These are phyloP conservation scores for Cercospora sp. DNA, from an alignment of 2,329 filamentous ascomycete species.

Conservation along the genomic window DNA sequence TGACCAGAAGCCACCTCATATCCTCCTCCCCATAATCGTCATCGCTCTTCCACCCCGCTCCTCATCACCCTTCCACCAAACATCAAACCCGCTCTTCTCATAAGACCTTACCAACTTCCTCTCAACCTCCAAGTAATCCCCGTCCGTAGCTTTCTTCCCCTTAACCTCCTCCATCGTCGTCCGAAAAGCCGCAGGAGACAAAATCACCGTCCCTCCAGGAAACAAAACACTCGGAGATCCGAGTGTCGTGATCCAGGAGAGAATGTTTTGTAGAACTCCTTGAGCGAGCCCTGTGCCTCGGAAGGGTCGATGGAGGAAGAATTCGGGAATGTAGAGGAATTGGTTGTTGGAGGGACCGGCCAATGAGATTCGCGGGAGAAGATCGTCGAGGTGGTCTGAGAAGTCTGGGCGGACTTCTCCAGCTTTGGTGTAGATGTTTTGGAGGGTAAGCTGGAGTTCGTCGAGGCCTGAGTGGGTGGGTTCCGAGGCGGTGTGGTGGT, in stretches of 20 bases:
- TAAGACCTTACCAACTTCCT: background rate
- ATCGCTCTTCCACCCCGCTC: background rate
- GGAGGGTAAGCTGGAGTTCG: background rate
- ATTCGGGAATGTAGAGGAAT: background rate
- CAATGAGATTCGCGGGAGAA: background rate
- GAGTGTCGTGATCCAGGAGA: background rate
- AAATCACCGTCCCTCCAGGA: background rate
- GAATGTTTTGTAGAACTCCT: background rate
- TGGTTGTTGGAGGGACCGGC: background rate
- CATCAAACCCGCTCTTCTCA: background rate
- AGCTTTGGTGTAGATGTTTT: slow-evolving; percentile 8
- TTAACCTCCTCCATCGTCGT: background rate
- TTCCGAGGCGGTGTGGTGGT: background rate
- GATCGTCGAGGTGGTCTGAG: background rate
- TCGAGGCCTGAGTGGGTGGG: background rate
- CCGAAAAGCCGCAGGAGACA: background rate
- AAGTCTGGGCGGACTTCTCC: slow-evolving; percentile 4
- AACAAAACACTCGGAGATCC: background rate
- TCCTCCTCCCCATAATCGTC: background rate
- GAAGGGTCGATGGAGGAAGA: background rate
- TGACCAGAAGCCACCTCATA: background rate
- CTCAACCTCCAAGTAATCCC: background rate
- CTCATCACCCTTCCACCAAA: background rate
- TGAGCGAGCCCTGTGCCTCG: background rate
- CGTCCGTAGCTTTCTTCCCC: background rate